Percentiles rank a stretch among this genome's conserved stretches.
These are phyloP conservation scores for Trichoderma asperelloides DNA, from an alignment of 495 filamentous ascomycete genomes.

Conservation along the genomic window DNA sequence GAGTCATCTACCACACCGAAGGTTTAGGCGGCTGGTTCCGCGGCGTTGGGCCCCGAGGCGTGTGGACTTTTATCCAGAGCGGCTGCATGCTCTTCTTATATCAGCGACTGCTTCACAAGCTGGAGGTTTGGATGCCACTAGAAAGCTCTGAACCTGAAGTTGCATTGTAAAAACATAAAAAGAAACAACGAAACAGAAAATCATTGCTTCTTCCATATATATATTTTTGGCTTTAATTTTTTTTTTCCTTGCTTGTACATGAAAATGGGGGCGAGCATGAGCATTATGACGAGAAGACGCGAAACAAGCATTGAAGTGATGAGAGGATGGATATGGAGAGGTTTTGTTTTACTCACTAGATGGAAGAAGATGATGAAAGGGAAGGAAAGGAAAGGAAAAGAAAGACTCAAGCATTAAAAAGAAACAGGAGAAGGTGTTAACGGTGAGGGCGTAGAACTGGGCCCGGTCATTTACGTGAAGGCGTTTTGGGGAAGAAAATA, in stretches of 20 bases:
- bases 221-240: neutral
- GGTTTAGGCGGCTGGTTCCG: constrained; percentile 87
- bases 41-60: constrained; percentile 82
- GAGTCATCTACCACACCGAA: constrained; percentile 79
- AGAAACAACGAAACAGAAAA: no score
- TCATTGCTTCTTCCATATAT: no score
- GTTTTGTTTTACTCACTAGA: neutral
- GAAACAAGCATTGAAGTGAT: neutral
- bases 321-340: neutral
- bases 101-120: constrained; percentile 71
- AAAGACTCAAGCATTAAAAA: neutral
- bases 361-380: neutral
- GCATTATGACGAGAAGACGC: neutral
- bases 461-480: neutral
- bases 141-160: neutral
- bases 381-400: neutral
- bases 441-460: neutral
- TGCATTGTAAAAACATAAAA: neutral
- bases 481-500: neutral
- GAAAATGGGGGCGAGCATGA: neutral
- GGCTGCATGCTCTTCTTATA: constrained; percentile 96
- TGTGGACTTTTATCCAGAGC: constrained; percentile 98
- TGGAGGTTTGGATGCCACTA: constrained; percentile 46
- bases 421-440: neutral
- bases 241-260: neutral